Evolutionary conservation across 164 flowering plant genomes (phyloP).

Genomic region (Protea cynaroides): DNA sequence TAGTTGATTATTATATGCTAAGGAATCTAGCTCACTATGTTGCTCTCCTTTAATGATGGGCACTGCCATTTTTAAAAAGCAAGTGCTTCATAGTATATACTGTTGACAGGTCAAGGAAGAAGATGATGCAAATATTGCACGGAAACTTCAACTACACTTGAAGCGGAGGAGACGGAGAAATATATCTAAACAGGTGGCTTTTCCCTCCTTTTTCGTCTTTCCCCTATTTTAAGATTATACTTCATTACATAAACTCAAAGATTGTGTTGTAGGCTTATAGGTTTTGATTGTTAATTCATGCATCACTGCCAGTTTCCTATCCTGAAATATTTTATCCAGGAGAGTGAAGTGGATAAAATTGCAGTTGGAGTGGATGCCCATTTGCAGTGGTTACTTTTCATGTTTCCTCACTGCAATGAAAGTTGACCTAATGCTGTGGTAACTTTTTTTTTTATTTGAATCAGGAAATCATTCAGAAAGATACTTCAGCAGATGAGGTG

Average conservation of each 20-base stretch:
- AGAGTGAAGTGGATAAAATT: neutral
- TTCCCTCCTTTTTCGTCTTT: neutral
- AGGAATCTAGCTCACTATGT: neutral
- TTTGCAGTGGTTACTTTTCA: neutral
- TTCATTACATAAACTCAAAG: too few relatives aligned
- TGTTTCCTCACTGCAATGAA: neutral
- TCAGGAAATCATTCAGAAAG: conserved; percentile 28
- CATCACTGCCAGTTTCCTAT: neutral
- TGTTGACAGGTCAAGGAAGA: conserved; percentile 84
- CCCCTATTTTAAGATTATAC: neutral
- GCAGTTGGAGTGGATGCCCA: neutral
- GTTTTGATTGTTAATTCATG: neutral
- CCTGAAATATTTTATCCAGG: neutral
- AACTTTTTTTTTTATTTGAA: neutral
- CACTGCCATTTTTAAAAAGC: neutral
- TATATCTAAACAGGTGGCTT: conserved; percentile 47
- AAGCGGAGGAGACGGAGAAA: conserved; percentile 57
- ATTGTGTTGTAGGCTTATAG: neutral
- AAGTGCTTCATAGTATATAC: neutral
- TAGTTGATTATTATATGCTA: too few relatives aligned
- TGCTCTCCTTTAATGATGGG: too few relatives aligned
- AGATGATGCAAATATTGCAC: conserved; percentile 63
- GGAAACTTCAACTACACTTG: conserved; percentile 61
- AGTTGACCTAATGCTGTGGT: neutral
- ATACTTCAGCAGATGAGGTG: conserved; percentile 16